Base-by-base conservation (phyloP, 1,139 yeast genomes). In the Insectozyma bohioensis region DNA sequence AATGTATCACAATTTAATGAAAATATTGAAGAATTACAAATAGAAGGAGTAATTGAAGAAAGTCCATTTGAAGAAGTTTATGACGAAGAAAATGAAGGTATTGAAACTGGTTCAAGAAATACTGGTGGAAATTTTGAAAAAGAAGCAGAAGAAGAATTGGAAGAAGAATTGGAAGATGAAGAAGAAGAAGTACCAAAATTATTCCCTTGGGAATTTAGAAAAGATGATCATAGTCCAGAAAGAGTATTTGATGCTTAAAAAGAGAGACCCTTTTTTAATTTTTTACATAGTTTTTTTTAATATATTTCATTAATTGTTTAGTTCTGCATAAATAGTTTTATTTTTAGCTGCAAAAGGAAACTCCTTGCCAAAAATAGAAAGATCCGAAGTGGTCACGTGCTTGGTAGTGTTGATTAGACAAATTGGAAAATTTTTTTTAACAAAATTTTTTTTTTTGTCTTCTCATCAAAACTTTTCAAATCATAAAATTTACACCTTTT, bases 201-300 rank as follows among this genome's bases (percentile, higher is more conserved):
- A 12, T 65, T 65, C 41, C 72, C 72, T 0, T 65, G 72, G 72
- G 71, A 64, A 40, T 56, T 47, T 35, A 49, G 49, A 33, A 49
- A 47, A 28, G 42, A 43, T 20, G 35, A 17, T 25, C 26, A 26
- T 5, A 36, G 35, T 10, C 51, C 67, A 3, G 66, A 59, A 36
- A 42, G 70, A 35, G 50, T 50, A 4, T 63, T 61, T 48, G 61
- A 59, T 22, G 20, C 20, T 19, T 7, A 7, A 10, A 19, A 19
- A 19, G 10, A 19, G 20, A 19, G 20, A n/a, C n/a, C n/a, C n/a
- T n/a, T n/a, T n/a, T n/a, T n/a, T n/a, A n/a, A n/a, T n/a, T n/a
- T n/a, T n/a, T n/a, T n/a, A n/a, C n/a, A n/a, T n/a, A n/a, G n/a
- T n/a, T n/a, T n/a, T n/a, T n/a, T n/a, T n/a, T n/a, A n/a, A n/a